phyloP scores from a whole-genome alignment of 371 early-diverging fungal species.

The Dinochytrium kinnereticum region DNA sequence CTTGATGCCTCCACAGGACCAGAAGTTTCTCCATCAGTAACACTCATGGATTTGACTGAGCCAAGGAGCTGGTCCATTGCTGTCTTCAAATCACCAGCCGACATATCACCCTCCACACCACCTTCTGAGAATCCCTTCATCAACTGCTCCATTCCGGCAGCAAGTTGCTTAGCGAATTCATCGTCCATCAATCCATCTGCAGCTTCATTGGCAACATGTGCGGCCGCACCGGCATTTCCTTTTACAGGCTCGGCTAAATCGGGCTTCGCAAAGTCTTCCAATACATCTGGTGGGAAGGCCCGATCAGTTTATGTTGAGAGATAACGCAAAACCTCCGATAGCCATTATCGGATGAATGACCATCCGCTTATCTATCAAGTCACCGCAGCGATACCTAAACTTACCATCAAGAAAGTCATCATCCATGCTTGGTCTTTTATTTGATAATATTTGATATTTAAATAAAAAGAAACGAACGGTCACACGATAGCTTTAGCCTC shows the following conservation, averaged over 20 bases:
- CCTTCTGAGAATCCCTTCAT: slow-evolving; percentile 58
- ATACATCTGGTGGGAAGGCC: not conserved
- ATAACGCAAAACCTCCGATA: not conserved
- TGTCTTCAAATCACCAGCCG: slow-evolving; percentile 52
- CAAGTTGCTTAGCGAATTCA: slow-evolving; percentile 78
- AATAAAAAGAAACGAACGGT: not conserved
- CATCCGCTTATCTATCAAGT: too few relatives aligned
- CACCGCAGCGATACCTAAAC: too few relatives aligned
- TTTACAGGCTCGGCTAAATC: not conserved
- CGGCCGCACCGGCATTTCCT: not conserved
- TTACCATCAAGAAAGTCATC: slow-evolving; percentile 2
- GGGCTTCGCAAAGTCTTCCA: not conserved
- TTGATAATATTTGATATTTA: not conserved
- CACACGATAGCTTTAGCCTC: not conserved
- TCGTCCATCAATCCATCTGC: slow-evolving; percentile 12
- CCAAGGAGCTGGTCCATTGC: slow-evolving; percentile 69
- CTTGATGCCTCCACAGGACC: slow-evolving; percentile 7
- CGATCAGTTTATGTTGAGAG: not conserved
- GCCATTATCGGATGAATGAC: too few relatives aligned
- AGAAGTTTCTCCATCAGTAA: not conserved
- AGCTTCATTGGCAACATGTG: not conserved
- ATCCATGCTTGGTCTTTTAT: not conserved
- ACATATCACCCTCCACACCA: slow-evolving; percentile 4
- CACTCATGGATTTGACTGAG: slow-evolving; percentile 51
- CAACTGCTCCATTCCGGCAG: slow-evolving; percentile 76